phyloP scores from a whole-genome alignment of 306 rosid species.

The Fagus sylvatica region DNA sequence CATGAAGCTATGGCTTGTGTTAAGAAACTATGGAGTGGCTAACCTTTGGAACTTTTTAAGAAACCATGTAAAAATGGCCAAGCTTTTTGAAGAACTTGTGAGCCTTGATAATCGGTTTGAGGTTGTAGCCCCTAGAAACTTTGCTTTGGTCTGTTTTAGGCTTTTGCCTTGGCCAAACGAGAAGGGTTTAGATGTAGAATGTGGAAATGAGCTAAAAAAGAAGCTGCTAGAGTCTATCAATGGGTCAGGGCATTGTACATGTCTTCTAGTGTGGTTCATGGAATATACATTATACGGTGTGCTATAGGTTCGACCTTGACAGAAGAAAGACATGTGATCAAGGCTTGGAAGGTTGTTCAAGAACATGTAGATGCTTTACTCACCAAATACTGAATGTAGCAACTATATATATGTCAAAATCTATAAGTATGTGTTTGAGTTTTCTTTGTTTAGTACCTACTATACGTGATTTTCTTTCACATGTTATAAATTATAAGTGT shows the following conservation, averaged over 20 bases:
- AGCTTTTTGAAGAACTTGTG: conserved; percentile 31
- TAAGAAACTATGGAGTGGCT: conserved; percentile 23
- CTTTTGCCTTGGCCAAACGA: not conserved
- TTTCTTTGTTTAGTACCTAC: too few relatives aligned
- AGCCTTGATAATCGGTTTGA: conserved; percentile 23
- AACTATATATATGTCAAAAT: too few relatives aligned
- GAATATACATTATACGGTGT: conserved; percentile 22
- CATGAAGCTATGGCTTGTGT: conserved; percentile 27
- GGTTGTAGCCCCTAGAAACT: conserved; percentile 28
- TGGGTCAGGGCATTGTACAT: conserved; percentile 4
- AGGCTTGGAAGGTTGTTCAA: conserved; percentile 27
- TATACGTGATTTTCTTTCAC: too few relatives aligned
- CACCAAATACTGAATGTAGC: not conserved
- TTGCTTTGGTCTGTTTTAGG: conserved; percentile 37
- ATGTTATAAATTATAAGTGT: too few relatives aligned
- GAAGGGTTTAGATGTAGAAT: not conserved
- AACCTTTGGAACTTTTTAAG: conserved; percentile 25
- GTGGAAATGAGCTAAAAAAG: conserved; percentile 2
- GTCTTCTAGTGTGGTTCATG: not conserved
- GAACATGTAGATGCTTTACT: conserved; percentile 14
- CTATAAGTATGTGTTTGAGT: too few relatives aligned
- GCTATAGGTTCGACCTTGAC: conserved; percentile 23
- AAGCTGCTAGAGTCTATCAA: conserved; percentile 26
- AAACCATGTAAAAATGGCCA: conserved; percentile 30
- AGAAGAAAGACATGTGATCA: conserved; percentile 6